Evolutionary conservation across 2,329 filamentous ascomycete genomes (phyloP), one percentile per base, ranked within the genome.

Genomic region (Calonectria pteridis): DNA sequence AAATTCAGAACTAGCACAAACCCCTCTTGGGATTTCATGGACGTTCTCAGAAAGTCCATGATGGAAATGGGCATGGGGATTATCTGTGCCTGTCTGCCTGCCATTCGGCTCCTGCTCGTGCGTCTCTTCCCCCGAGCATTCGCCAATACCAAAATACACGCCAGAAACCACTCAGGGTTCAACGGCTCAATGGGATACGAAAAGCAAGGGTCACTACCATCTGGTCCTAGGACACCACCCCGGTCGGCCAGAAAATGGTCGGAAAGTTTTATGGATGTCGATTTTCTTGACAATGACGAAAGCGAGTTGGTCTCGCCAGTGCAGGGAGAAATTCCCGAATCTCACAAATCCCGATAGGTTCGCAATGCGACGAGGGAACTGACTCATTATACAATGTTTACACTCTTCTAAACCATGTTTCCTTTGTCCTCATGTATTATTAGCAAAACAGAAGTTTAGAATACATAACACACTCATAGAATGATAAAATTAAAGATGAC

Each of bases 1-100:
- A 76, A 70, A 9, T 83, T 84, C 10, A 81, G 77, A 3, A 74
- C 79, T 28, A 80, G 77, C 0, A 51, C 72, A 35, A 85, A 86
- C 55, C 79, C 81, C 0, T 84, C 84, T 0, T 86, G 84, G 84
- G 80, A 84, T 14, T 82, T 77, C 7, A 78, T 81, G 20, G 82
- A 79, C 4, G 74, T 84, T 0, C 80, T 79, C 6, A 74, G 81
- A 26, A 86, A 83, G 84, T 85, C 84, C 0, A 82, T 79, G 0
- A 78, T 87, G 29, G 85, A 87, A 71, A 82, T 84, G 71, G 84
- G 84, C 69, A 81, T 85, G 20, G 84, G 82, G 49, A 81, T 85
- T 16, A 83, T 87, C 11, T 85, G 85, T 71, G 83, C 82, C 11
- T 86, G 84, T 58, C 77, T 86, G 80, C 85, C 85, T 0, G 80